Conservation (phyloP, 23 red algal genomes). For the Gracilaria gracilis region DNA sequence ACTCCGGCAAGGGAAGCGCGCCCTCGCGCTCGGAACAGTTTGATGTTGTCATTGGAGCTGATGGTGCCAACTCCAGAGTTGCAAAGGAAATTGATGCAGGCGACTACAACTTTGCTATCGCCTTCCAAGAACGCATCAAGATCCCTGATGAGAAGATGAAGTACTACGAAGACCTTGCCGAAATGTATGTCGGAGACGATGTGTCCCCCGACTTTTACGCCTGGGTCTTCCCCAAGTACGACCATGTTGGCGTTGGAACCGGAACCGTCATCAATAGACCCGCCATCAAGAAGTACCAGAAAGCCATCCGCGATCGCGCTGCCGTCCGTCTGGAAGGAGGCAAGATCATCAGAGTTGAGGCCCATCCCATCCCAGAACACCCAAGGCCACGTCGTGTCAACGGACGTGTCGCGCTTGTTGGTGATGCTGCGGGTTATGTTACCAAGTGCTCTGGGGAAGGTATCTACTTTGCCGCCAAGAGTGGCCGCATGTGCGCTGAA, state of each 20-base stretch:
- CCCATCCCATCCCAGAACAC: constrained; percentile 99
- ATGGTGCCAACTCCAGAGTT: constrained; percentile 98
- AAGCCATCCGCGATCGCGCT: constrained; percentile 95
- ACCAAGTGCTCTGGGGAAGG: constrained; percentile 99
- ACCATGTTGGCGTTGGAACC: constrained; percentile 98
- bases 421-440: constrained; percentile 98
- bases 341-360: constrained; percentile 98
- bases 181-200: constrained; percentile 99
- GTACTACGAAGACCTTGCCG: constrained; percentile 98
- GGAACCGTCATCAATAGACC: constrained; percentile 96
- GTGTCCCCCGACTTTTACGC: constrained; percentile 99
- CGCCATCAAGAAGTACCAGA: constrained; percentile 96
- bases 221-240: constrained; percentile 99
- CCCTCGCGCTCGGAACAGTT: constrained; percentile 55
- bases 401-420: constrained; percentile 94
- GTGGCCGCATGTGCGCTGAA: constrained; percentile 95
- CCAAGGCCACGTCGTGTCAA: constrained; percentile 92
- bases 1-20: constrained; percentile 33
- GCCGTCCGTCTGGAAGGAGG: constrained; percentile 90
- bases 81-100: constrained; percentile 98
- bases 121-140: constrained; percentile 99
- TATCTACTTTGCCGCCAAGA: constrained; percentile 99
- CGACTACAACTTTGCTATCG: constrained; percentile 98
- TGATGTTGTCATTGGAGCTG: constrained; percentile 96
- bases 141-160: constrained; percentile 97